Conservation (phyloP, 2,329 filamentous ascomycete genomes). For the Ascochyta koolunga region DNA sequence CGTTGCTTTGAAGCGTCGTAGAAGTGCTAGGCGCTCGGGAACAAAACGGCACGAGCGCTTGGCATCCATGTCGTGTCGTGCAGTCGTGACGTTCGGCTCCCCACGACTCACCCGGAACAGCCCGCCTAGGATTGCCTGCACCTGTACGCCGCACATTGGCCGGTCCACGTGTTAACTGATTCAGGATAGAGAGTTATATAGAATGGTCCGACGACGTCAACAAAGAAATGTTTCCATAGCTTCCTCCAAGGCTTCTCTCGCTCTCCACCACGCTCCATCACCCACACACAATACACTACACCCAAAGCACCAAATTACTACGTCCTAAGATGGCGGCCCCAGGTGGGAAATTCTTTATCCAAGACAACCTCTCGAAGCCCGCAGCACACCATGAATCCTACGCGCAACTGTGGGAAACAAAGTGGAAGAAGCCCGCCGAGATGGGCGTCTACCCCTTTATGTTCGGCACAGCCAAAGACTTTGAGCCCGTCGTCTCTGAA, state of each 20-base stretch:
- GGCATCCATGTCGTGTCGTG: neutral
- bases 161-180: neutral
- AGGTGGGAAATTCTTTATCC: constrained; percentile 53
- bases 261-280: neutral
- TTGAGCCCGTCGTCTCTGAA: constrained; percentile 70
- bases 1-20: neutral
- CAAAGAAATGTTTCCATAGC: neutral
- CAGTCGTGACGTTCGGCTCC: constrained; percentile 16
- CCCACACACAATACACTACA: neutral
- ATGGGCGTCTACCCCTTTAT: constrained; percentile 77
- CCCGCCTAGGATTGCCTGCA: neutral
- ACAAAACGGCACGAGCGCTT: neutral
- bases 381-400: constrained; percentile 56
- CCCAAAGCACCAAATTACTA: neutral
- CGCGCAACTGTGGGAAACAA: constrained; percentile 69
- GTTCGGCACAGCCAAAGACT: constrained; percentile 71
- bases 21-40: neutral
- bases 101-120: constrained; percentile 1
- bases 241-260: too few relatives aligned
- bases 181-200: neutral
- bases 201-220: neutral
- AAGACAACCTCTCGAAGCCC: constrained; percentile 50
- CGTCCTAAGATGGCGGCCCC: constrained; percentile 49
- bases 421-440: constrained; percentile 71
- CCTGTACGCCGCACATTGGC: constrained; percentile 2